These are phyloP conservation scores for Neonectria ditissima DNA, from an alignment of 2,329 filamentous ascomycete species.

Conservation along the genomic window DNA sequence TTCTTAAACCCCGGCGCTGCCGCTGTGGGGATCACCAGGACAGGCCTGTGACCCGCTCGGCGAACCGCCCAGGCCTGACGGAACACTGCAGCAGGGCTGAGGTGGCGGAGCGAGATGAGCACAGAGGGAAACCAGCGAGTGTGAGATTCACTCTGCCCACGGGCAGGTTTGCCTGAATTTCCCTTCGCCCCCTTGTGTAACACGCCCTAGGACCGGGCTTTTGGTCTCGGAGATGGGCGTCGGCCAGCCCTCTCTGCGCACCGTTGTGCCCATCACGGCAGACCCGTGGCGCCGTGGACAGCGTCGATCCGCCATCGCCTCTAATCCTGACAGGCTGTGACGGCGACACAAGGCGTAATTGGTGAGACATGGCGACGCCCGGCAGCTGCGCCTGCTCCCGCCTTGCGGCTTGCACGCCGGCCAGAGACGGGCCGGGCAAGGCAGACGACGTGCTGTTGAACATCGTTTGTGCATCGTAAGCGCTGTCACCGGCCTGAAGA, in stretches of 20 bases:
- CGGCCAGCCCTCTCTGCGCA: background rate
- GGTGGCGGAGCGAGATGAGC: background rate
- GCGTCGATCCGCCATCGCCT: conserved; percentile 3
- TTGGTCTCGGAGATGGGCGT: conserved; percentile 5
- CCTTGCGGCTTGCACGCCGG: background rate
- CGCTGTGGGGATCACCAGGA: background rate
- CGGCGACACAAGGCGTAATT: background rate
- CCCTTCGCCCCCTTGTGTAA: background rate
- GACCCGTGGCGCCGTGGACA: conserved; percentile 11
- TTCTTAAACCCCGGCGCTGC: background rate
- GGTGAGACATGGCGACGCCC: conserved; percentile 17
- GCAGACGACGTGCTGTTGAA: background rate
- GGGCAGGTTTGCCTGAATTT: background rate
- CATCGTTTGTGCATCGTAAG: background rate
- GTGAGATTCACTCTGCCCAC: conserved; percentile 15
- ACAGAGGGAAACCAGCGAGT: background rate
- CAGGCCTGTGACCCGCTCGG: background rate
- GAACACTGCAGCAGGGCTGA: conserved; percentile 2
- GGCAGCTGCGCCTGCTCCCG: conserved; percentile 6
- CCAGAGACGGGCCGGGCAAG: background rate
- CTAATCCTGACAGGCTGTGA: conserved; percentile 7
- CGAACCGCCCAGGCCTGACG: background rate
- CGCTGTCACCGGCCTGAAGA: background rate
- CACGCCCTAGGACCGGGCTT: background rate
- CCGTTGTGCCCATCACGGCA: conserved; percentile 14